phyloP scores from a whole-genome alignment of 306 rosid species.

The Fagus sylvatica region DNA sequence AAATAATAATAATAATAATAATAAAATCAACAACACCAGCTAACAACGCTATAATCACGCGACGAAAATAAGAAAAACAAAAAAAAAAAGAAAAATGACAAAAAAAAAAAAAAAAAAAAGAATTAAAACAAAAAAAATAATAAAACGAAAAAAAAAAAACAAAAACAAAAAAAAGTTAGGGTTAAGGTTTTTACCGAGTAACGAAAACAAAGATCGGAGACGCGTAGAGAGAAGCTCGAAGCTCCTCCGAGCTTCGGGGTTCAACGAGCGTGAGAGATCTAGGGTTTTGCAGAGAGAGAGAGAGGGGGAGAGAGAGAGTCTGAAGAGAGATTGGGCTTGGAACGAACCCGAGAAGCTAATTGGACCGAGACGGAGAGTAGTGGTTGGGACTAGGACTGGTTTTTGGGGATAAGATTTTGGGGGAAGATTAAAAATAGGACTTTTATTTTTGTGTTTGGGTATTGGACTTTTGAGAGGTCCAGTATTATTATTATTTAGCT shows the following conservation, averaged over 20 bases:
- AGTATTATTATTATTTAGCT: conserved; percentile 33
- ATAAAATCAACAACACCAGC: background rate
- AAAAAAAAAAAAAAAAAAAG: background rate
- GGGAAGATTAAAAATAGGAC: conserved; percentile 27
- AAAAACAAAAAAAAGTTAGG: conserved; percentile 15
- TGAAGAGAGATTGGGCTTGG: conserved; percentile 74
- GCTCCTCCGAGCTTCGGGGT: conserved; percentile 39
- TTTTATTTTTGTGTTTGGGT: conserved; percentile 23
- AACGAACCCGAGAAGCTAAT: conserved; percentile 73
- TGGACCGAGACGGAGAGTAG: conserved; percentile 61
- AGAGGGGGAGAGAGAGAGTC: conserved; percentile 27
- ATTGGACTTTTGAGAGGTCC: conserved; percentile 62
- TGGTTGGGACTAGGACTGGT: conserved; percentile 30
- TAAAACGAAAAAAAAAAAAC: background rate
- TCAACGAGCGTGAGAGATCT: conserved; percentile 55
- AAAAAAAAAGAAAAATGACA: background rate
- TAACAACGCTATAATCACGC: background rate
- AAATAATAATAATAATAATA: too few relatives aligned
- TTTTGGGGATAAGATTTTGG: conserved; percentile 42
- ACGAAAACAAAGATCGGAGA: conserved; percentile 14
- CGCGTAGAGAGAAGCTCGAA: conserved; percentile 29
- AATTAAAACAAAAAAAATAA: background rate
- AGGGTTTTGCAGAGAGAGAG: conserved; percentile 63
- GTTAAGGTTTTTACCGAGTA: conserved; percentile 31
- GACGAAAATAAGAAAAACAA: background rate